Percentiles rank a stretch among this genome's conserved stretches.
Evolutionary conservation across 306 rosid species (phyloP).

Genomic region (Sindora glabra): DNA sequence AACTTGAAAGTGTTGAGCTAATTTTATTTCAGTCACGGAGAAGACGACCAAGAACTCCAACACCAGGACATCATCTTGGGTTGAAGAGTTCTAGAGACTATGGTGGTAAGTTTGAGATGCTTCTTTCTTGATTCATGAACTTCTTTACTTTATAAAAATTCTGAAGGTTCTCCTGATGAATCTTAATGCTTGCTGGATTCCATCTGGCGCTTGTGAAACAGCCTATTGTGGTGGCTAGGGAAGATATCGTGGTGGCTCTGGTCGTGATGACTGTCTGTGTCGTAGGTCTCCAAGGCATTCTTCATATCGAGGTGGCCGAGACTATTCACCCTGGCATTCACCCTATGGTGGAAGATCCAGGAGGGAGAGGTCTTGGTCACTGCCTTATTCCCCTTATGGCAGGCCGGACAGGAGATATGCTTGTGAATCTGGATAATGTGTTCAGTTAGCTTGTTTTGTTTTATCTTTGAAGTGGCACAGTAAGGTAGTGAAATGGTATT

Average conservation of each 20-base stretch:
- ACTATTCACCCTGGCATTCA: conserved; percentile 66
- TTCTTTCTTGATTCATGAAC: background rate
- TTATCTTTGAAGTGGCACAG: background rate
- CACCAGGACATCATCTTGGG: conserved; percentile 98
- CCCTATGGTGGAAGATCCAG: conserved; percentile 75
- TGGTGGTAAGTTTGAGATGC: conserved; percentile 47
- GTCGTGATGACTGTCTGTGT: conserved; percentile 71
- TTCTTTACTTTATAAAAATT: background rate
- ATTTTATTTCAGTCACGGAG: conserved; percentile 88
- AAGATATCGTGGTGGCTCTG: conserved; percentile 59
- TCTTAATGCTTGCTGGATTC: background rate
- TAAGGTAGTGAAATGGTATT: background rate
- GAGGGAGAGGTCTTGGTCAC: conserved; percentile 80
- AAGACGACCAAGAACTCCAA: conserved; percentile 89
- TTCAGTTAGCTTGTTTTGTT: background rate
- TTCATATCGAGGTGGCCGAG: conserved; percentile 74
- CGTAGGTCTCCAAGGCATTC: conserved; percentile 88
- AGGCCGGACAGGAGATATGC: conserved; percentile 77
- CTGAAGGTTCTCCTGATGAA: background rate
- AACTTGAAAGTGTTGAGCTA: conserved; percentile 19
- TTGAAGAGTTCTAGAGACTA: conserved; percentile 77
- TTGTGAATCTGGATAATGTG: conserved; percentile 56
- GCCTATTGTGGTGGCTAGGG: conserved; percentile 45
- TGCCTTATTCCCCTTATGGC: conserved; percentile 58
- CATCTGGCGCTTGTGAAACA: background rate